phyloP scores from a whole-genome alignment of 768 basidiomycete species.

The Hypholoma sublateritium region DNA sequence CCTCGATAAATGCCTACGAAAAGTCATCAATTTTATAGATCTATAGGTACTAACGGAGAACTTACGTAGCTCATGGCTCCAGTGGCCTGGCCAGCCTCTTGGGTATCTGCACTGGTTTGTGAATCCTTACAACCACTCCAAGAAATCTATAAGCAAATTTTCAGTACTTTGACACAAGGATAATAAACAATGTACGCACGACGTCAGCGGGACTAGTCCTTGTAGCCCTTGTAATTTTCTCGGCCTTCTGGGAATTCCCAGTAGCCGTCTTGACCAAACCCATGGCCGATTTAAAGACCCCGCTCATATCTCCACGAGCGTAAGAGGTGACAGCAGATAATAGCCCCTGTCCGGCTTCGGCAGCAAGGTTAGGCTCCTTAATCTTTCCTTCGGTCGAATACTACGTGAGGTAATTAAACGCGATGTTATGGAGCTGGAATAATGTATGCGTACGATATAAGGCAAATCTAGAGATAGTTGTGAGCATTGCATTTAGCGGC shows the following conservation, averaged over 20 bases:
- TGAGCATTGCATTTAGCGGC: not conserved
- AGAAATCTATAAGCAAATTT: slow-evolving; percentile 54
- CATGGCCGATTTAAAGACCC: slow-evolving; percentile 72
- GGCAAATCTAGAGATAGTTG: slow-evolving; percentile 52
- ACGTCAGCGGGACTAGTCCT: slow-evolving; percentile 85
- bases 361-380: slow-evolving; percentile 89
- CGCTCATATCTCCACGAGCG: slow-evolving; percentile 75
- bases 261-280: slow-evolving; percentile 75
- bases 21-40: slow-evolving; percentile 11
- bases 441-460: slow-evolving; percentile 49
- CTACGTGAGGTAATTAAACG: slow-evolving; percentile 29
- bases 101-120: slow-evolving; percentile 80
- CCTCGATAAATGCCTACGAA: slow-evolving; percentile 56
- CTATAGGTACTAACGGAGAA: slow-evolving; percentile 5
- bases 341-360: slow-evolving; percentile 86
- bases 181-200: slow-evolving; percentile 41
- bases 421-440: not conserved
- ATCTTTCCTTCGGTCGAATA: slow-evolving; percentile 96
- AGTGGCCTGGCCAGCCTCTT: slow-evolving; percentile 62
- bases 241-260: slow-evolving; percentile 63
- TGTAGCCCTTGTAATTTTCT: slow-evolving; percentile 56
- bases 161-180: not conserved
- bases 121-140: slow-evolving; percentile 82
- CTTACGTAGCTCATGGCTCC: slow-evolving; percentile 82
- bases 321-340: slow-evolving; percentile 79